Base-by-base conservation (phyloP, 2,329 filamentous ascomycete genomes). In the Thielaviopsis euricoi region DNA sequence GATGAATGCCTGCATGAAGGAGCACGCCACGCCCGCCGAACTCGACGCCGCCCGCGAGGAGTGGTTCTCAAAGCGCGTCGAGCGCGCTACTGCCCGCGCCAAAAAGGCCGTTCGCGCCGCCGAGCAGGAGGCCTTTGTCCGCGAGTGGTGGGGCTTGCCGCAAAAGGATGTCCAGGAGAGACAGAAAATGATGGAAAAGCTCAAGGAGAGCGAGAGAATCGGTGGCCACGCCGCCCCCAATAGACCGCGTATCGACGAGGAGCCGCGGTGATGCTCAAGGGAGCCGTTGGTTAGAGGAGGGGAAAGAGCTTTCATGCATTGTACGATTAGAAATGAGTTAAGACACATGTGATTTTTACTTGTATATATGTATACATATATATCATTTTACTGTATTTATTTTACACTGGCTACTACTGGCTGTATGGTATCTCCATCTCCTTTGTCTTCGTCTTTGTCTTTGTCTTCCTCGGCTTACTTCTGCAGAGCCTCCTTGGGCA, bases 1-100 rank as follows among this genome's bases (percentile, higher is more conserved):
- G 40, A 98, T 98, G 93, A 98, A 98, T 73, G 77, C 75, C 61
- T 98, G 93, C 74, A 96, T 98, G 89, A 77, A 90, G 64, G 71
- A 77, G 58, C 86, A 94, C 73, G 90, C 91, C 58, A 94, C 87
- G 62, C 86, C 83, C 62, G 82, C 79, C 57, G 88, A 94, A 69
- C 80, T 94, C 70, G 93, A 98, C 72, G 83, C 82, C 23, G 93
- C 93, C 62, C 77, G 93, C 56, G 87, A 89, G 70, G 89, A 97
- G 68, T 98, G 93, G 93, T 97, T 97, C 70, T 81, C 82, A 55
- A 77, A 80, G 62, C 79, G 87, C 55, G 76, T 87, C 64, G 81
- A 89, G 72, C 77, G 90, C 58, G 79, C 82, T 64, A 74, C 73
- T 59, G 81, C 85, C 69, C 74, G 82, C 43, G 83, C 89, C 69